Conservation (phyloP, 1,284 basidiomycete genomes). For the Microstroma glucosiphilum region DNA sequence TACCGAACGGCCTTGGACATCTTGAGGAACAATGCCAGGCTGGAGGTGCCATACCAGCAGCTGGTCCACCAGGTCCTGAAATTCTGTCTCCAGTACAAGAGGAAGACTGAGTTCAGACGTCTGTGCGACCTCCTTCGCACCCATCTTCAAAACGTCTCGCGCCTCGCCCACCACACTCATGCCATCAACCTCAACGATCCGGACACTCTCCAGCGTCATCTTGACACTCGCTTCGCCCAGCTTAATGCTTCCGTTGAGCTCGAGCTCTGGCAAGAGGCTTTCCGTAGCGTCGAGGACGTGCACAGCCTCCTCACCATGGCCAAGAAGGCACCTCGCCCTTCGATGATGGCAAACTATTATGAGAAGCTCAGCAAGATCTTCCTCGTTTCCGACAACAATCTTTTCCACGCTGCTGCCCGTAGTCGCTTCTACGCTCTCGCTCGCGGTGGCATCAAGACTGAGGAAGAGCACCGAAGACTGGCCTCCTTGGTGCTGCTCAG, state of each 20-base stretch:
- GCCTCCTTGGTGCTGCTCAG: slow-evolving; percentile 88
- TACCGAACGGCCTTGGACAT: slow-evolving; percentile 95
- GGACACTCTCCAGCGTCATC: slow-evolving; percentile 90
- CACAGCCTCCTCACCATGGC: slow-evolving; percentile 85
- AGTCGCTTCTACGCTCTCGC: slow-evolving; percentile 62
- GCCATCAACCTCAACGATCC: slow-evolving; percentile 96
- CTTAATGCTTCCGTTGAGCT: slow-evolving; percentile 96
- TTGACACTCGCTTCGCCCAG: slow-evolving; percentile 96
- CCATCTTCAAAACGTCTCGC: slow-evolving; percentile 88
- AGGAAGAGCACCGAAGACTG: slow-evolving; percentile 72
- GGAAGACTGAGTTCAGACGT: slow-evolving; percentile 95
- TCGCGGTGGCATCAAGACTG: slow-evolving; percentile 49
- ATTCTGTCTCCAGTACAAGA: slow-evolving; percentile 87
- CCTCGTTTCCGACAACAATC: slow-evolving; percentile 71
- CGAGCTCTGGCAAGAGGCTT: slow-evolving; percentile 98
- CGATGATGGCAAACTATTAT: slow-evolving; percentile 99
- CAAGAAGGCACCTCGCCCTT: slow-evolving; percentile 81
- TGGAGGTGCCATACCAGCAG: slow-evolving; percentile 94
- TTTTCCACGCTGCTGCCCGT: slow-evolving; percentile 98
- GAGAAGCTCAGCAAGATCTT: slow-evolving; percentile 97
- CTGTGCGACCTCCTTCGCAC: slow-evolving; percentile 93
- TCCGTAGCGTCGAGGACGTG: slow-evolving; percentile 96
- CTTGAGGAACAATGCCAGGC: slow-evolving; percentile 88
- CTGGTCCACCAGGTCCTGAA: slow-evolving; percentile 94
- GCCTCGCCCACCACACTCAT: slow-evolving; percentile 90